These are phyloP conservation scores for Bruguiera parviflora DNA, from an alignment of 345 rosid species.

Conservation along the genomic window DNA sequence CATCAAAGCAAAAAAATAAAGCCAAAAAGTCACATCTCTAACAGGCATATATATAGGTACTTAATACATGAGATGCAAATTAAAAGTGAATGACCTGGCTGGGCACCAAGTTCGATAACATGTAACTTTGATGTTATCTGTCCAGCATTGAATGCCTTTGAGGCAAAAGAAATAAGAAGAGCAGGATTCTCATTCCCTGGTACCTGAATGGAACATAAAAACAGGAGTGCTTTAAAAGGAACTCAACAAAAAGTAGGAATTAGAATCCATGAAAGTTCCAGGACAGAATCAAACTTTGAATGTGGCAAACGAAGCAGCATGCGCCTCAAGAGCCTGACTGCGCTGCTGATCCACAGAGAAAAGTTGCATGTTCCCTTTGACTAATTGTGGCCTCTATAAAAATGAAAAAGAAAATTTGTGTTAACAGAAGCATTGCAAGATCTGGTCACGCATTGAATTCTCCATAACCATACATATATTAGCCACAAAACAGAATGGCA, in stretches of 20 bases:
- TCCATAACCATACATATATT: too few relatives aligned
- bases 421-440: neutral
- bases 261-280: neutral
- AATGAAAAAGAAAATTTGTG: neutral
- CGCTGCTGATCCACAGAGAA: slow-evolving; percentile 97
- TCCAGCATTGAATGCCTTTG: slow-evolving; percentile 82
- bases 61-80: slow-evolving; percentile 1
- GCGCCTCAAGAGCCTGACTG: slow-evolving; percentile 96
- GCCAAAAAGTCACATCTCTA: neutral
- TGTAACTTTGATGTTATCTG: slow-evolving; percentile 86
- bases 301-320: slow-evolving; percentile 92
- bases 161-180: slow-evolving; percentile 79
- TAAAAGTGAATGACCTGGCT: slow-evolving; percentile 51
- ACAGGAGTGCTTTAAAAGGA: neutral
- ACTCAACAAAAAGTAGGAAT: neutral
- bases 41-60: neutral
- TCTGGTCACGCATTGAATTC: neutral
- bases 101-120: slow-evolving; percentile 95
- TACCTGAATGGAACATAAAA: slow-evolving; percentile 33
- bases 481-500: too few relatives aligned
- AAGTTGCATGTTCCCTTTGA: slow-evolving; percentile 97
- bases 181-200: slow-evolving; percentile 92
- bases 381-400: slow-evolving; percentile 73
- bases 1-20: slow-evolving; percentile 1
- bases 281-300: slow-evolving; percentile 46